A percentile compares a stretch with the other conserved stretches of the same genome.
These are phyloP conservation scores for Pleurotus platypus DNA, from an alignment of 768 basidiomycete genomes.

Conservation along the genomic window DNA sequence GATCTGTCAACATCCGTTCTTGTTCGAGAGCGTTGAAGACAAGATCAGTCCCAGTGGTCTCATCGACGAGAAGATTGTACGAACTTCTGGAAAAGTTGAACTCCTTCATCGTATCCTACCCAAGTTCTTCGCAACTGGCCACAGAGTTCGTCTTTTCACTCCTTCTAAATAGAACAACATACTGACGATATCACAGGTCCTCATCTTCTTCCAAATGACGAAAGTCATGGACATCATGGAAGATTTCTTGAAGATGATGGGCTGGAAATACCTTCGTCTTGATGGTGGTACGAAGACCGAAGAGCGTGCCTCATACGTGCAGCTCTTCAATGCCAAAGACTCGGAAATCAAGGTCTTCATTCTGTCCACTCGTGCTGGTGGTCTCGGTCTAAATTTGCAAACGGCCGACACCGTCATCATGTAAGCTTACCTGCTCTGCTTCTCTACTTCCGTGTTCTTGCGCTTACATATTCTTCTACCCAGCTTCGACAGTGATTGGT, in stretches of 20 bases:
- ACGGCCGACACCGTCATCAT: conserved; percentile 97
- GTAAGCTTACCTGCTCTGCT: conserved; percentile 36
- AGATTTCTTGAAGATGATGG: conserved; percentile 87
- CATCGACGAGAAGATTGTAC: conserved; percentile 81
- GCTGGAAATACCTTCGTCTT: conserved; percentile 85
- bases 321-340: conserved; percentile 83
- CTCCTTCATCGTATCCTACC: conserved; percentile 87
- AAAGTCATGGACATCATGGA: conserved; percentile 99
- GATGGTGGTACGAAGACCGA: conserved; percentile 97
- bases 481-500: conserved; percentile 81
- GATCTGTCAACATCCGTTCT: conserved; percentile 96
- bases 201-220: conserved; percentile 99
- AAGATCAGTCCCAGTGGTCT: conserved; percentile 81
- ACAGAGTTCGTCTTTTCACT: conserved; percentile 56
- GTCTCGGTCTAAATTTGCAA: conserved; percentile 91
- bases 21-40: conserved; percentile 94
- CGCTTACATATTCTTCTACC: conserved; percentile 10
- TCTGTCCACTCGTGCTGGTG: conserved; percentile 90
- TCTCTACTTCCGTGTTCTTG: background rate
- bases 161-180: background rate
- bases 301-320: conserved; percentile 84
- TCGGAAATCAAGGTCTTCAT: conserved; percentile 92
- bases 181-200: conserved; percentile 48
- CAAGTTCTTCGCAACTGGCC: conserved; percentile 89
- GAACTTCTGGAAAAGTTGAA: conserved; percentile 92